Conservation (phyloP, 2,329 filamentous ascomycete species). For the Nothopassalora personata region DNA sequence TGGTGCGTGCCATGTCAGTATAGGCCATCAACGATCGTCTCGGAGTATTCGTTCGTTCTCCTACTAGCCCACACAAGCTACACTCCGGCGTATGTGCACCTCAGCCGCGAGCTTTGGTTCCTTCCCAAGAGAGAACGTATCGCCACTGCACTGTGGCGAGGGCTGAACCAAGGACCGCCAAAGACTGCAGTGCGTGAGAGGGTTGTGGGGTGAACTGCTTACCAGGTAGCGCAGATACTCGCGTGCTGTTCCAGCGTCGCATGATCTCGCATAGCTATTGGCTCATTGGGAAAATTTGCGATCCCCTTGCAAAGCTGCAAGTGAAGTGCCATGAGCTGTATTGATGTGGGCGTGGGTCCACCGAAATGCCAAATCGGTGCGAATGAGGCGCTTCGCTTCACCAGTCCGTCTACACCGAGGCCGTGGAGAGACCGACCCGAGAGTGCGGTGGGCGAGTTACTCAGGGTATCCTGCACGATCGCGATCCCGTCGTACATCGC, state of each 20-base stretch:
- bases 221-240: not conserved
- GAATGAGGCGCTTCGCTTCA: not conserved
- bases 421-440: not conserved
- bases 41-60: conserved; percentile 8
- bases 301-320: conserved; percentile 13
- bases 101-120: conserved; percentile 15
- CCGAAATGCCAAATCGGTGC: not conserved
- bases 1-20: conserved; percentile 10
- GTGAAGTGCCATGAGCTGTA: not conserved
- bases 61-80: conserved; percentile 11
- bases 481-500: conserved; percentile 4
- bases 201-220: conserved; percentile 2
- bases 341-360: conserved; percentile 3
- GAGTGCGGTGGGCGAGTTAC: not conserved
- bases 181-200: not conserved
- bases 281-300: conserved; percentile 2
- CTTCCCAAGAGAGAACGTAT: conserved; percentile 13
- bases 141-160: conserved; percentile 18
- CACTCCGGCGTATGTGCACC: conserved; percentile 15
- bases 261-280: conserved; percentile 4
- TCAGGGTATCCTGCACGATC: conserved; percentile 5
- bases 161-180: conserved; percentile 14
- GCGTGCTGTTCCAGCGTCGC: conserved; percentile 6
- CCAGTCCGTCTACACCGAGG: not conserved
- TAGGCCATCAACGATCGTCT: conserved; percentile 11